Base-by-base conservation (phyloP, 345 rosid species). In the Eucalyptus regnans region DNA sequence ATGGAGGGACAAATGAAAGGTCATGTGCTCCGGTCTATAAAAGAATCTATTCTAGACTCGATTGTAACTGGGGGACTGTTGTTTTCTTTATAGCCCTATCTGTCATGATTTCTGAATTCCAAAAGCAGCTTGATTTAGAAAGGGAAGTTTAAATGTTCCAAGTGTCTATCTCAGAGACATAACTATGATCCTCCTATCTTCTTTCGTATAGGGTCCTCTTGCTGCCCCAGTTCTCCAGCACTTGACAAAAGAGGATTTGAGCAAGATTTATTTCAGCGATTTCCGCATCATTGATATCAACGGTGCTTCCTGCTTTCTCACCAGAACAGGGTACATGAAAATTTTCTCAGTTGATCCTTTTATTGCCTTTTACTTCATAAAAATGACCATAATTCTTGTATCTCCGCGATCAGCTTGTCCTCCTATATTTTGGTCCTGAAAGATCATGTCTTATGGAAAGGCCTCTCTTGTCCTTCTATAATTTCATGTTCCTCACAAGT, bases 261-360 rank as follows among this genome's bases (percentile, higher is more conserved):
- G 97, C 96, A 97, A 96, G 94, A 81, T 98, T 33, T 98, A 97
- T 92, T 98, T 97, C 90, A 99, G 99, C 8, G 96, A 96, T 41
- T 98, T 98, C 94, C 94, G 93, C 50, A 95, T 96, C 25, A 88
- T 96, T 89, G 97, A 96, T 92, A 96, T 98, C 89, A 95, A 96
- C 81, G 99, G 99, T 18, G 92, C 93, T 31, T 76, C 89, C 33
- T 98, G 99, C 94, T 98, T 93, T 89, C 96, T 98, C 87, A 98
- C 99, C 13, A 94, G 99, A 89, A 98, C 99, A 8, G 99, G 99
- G 99, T 96, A 97, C 33, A 89, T 87, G 86, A 91, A 91, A 86
- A 7, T 88, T 60, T 87, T 83, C 13, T 79, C 62, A 37, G 44
- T 62, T 50, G 51, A 81, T 49, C 52, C 44, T 52, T 89, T 44